Evolutionary conservation across 352 stramenopile species (phyloP), one percentile per base, ranked within the genome.

Genomic region (Phytophthora colocasiae): DNA sequence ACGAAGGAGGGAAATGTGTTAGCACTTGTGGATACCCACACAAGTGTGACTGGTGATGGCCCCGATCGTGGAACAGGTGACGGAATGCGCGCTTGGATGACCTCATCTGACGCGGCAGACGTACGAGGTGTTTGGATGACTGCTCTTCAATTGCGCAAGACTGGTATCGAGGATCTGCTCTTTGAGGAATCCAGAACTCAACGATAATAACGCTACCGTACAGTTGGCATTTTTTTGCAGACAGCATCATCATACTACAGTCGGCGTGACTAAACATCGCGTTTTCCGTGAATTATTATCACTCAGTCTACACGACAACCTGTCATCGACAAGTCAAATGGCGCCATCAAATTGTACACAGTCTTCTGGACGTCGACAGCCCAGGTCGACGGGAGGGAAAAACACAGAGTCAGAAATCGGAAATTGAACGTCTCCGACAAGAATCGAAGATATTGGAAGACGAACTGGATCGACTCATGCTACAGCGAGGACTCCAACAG

Each of bases 181-280:
- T 72, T 72, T 32, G 50, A 72, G 58, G 58, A 58, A 41, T 58
- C 52, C 7, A 24, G 38, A 38, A 7, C 43, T n/a, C 27, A 8
- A 31, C 27, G 6, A 31, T 31, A 31, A 31, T 31, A 8, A 31
- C 27, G 27, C 27, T 31, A 31, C n/a, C n/a, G n/a, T n/a, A n/a
- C 27, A 31, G 27, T 31, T 31, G 27, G 27, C 27, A 31, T 31
- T 31, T 7, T 1, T 7, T 31, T 8, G 9, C 31, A 36, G 7
- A 36, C 12, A 10, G 9, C 31, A 36, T 14, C 31, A 36, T 15
- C 31, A 14, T 36, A 12, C 31, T 12, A 36, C 31, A 4, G 31
- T 4, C 0, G 9, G 31, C 31, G 31, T 36, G 31, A 36, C 31
- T 36, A 36, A 36, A 36, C 31, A 36, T 36, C 31, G 9, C 8